Evolutionary conservation across 768 basidiomycete species (phyloP).

Genomic region (Trametes maxima): DNA sequence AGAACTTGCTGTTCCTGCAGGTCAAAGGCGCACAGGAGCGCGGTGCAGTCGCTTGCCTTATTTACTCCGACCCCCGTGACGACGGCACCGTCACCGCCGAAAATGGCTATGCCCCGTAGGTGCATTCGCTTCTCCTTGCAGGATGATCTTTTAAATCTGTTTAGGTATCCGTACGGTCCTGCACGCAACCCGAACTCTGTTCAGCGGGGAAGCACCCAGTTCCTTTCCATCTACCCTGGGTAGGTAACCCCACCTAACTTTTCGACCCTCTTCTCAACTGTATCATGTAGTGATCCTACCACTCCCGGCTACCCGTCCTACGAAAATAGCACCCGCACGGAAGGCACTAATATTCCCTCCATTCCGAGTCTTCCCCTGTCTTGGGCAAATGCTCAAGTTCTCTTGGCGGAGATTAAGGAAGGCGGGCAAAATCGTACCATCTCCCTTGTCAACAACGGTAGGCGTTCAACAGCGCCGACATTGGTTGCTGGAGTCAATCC

Average conservation of each 20-base stretch:
- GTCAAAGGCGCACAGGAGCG: slow-evolving; percentile 82
- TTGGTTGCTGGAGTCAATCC: background rate
- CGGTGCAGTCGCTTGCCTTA: slow-evolving; percentile 76
- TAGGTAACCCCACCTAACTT: background rate
- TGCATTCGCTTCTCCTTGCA: slow-evolving; percentile 1
- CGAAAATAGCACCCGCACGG: slow-evolving; percentile 67
- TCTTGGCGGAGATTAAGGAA: slow-evolving; percentile 52
- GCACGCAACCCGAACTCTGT: slow-evolving; percentile 85
- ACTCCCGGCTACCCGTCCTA: slow-evolving; percentile 92
- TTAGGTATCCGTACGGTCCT: slow-evolving; percentile 78
- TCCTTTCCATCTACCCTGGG: slow-evolving; percentile 59
- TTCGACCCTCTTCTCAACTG: no score
- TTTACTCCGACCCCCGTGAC: slow-evolving; percentile 86
- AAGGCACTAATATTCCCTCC: slow-evolving; percentile 61
- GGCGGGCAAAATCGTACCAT: slow-evolving; percentile 48
- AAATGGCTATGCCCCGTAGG: slow-evolving; percentile 69
- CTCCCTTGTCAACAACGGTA: slow-evolving; percentile 61
- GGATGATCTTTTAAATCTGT: no score
- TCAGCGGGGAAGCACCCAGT: slow-evolving; percentile 84
- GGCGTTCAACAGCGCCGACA: slow-evolving; percentile 1
- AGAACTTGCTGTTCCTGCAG: slow-evolving; percentile 37
- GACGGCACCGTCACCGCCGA: slow-evolving; percentile 76
- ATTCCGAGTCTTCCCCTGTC: slow-evolving; percentile 92
- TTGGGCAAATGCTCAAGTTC: slow-evolving; percentile 74
- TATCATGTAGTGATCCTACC: slow-evolving; percentile 59